phyloP scores from a whole-genome alignment of 2,329 filamentous ascomycete species.

The Lasiodiplodia hormozganensis region DNA sequence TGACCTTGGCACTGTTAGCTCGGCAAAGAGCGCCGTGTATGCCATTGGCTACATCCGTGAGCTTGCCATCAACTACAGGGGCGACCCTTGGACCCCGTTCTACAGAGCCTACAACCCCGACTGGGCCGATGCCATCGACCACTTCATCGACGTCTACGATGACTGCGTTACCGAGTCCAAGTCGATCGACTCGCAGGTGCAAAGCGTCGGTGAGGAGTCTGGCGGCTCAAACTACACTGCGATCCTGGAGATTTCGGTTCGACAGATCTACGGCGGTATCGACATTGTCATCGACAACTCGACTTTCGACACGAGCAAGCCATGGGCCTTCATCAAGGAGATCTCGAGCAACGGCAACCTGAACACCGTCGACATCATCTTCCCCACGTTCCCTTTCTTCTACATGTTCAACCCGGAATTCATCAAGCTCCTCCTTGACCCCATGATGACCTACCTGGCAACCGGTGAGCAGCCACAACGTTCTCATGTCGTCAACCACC shows the following conservation, averaged over 20 bases:
- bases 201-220: slow-evolving; percentile 29
- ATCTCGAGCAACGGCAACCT: slow-evolving; percentile 53
- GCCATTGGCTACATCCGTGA: slow-evolving; percentile 52
- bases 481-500: too few species aligned
- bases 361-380: slow-evolving; percentile 54
- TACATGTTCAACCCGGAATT: slow-evolving; percentile 52
- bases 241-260: slow-evolving; percentile 49
- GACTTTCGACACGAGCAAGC: slow-evolving; percentile 41
- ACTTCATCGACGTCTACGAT: slow-evolving; percentile 51
- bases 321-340: slow-evolving; percentile 52
- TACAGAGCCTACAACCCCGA: slow-evolving; percentile 47
- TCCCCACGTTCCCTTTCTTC: slow-evolving; percentile 52
- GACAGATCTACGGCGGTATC: slow-evolving; percentile 52
- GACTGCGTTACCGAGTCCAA: slow-evolving; percentile 45
- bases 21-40: slow-evolving; percentile 46
- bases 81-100: slow-evolving; percentile 49
- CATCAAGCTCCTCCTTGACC: slow-evolving; percentile 53
- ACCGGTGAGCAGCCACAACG: slow-evolving; percentile 42
- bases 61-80: slow-evolving; percentile 51
- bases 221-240: slow-evolving; percentile 51
- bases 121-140: slow-evolving; percentile 43
- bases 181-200: slow-evolving; percentile 38
- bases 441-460: slow-evolving; percentile 51
- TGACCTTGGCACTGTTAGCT: slow-evolving; percentile 45
- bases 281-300: slow-evolving; percentile 48